These are phyloP conservation scores for Leccinellum albellum DNA, from an alignment of 768 basidiomycete species.

Conservation along the genomic window DNA sequence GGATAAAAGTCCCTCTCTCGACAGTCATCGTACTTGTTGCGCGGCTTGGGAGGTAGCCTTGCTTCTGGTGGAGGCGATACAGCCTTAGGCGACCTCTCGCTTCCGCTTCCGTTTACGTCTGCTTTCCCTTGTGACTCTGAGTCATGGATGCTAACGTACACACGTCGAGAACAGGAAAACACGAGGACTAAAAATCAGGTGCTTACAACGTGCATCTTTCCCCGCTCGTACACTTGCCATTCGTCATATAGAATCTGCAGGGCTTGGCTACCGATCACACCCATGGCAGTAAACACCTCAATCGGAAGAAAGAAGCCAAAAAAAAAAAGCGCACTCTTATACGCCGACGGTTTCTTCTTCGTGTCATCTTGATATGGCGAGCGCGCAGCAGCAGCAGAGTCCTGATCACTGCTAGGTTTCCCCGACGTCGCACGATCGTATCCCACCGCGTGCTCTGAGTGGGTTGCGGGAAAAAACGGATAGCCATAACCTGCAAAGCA, in stretches of 20 bases:
- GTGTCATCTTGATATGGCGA: conserved; percentile 12
- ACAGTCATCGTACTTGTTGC: conserved; percentile 32
- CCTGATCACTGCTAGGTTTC: neutral
- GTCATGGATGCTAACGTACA: conserved; percentile 43
- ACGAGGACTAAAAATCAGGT: neutral
- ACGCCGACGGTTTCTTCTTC: conserved; percentile 22
- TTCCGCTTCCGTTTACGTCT: neutral
- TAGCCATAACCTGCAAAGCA: conserved; percentile 7
- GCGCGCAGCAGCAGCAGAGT: neutral
- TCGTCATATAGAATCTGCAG: conserved; percentile 51
- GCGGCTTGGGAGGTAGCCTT: conserved; percentile 27
- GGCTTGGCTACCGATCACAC: conserved; percentile 44
- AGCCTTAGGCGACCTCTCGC: neutral
- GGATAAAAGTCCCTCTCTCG: conserved; percentile 54
- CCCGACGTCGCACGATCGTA: conserved; percentile 10
- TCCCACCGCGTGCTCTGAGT: conserved; percentile 4
- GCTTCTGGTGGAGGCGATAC: conserved; percentile 3
- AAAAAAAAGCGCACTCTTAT: conserved; percentile 25
- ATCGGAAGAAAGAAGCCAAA: neutral
- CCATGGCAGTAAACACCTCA: neutral
- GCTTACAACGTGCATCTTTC: conserved; percentile 59
- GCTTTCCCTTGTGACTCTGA: conserved; percentile 6
- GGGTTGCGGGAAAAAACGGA: conserved; percentile 15
- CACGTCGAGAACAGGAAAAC: neutral
- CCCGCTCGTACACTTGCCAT: conserved; percentile 50